These are phyloP conservation scores for Trichoderma atroviride DNA, from an alignment of 2,329 filamentous ascomycete genomes.

Conservation along the genomic window DNA sequence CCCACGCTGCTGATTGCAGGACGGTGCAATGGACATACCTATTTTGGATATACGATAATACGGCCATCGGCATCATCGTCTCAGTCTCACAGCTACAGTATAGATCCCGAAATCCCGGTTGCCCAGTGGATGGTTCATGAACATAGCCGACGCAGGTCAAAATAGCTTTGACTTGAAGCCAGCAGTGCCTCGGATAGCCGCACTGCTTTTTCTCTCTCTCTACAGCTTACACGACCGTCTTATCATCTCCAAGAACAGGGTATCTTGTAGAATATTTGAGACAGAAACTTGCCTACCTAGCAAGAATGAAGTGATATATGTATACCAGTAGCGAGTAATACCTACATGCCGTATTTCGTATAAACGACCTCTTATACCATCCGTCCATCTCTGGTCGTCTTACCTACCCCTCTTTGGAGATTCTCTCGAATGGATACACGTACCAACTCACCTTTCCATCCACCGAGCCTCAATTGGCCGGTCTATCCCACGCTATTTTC, in stretches of 20 bases:
- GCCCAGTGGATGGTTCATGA: background rate
- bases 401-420: background rate
- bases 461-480: constrained; percentile 3
- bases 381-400: background rate
- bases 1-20: background rate
- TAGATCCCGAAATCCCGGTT: background rate
- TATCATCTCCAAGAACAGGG: background rate
- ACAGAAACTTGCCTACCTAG: too few species aligned
- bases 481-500: constrained; percentile 12
- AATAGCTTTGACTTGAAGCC: background rate
- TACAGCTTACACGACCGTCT: background rate
- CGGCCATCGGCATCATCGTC: background rate
- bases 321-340: background rate
- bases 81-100: background rate
- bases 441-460: background rate
- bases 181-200: constrained; percentile 14
- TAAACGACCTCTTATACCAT: background rate
- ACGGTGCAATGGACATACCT: background rate
- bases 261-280: too few species aligned
- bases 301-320: too few species aligned
- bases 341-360: background rate
- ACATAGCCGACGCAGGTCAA: background rate
- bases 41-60: background rate
- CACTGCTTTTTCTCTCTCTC: background rate
- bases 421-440: background rate